Evolutionary conservation across 75 land plant genomes (phyloP).

Genomic region (Larix kaempferi): DNA sequence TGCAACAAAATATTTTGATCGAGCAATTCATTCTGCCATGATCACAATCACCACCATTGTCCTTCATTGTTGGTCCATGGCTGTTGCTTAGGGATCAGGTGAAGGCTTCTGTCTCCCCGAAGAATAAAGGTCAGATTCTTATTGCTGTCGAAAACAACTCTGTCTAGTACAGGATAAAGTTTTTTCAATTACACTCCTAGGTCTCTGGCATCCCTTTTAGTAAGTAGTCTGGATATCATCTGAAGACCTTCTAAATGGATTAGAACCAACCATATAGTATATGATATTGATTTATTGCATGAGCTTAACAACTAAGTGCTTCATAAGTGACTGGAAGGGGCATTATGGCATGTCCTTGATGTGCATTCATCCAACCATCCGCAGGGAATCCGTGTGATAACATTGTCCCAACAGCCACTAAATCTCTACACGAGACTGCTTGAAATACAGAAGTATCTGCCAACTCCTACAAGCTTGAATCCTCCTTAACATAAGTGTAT

Average conservation of each 20-base stretch:
- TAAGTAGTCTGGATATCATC: background rate
- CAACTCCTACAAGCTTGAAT: background rate
- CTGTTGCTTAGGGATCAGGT: background rate
- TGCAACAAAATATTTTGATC: background rate
- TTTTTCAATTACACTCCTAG: background rate
- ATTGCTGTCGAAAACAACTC: background rate
- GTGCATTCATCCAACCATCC: slow-evolving; percentile 5
- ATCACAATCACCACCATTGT: background rate
- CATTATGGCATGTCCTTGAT: slow-evolving; percentile 19
- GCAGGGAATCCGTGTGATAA: slow-evolving; percentile 27
- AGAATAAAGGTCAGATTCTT: background rate
- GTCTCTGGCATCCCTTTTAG: background rate
- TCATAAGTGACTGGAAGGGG: slow-evolving; percentile 11
- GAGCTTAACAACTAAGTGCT: slow-evolving; percentile 10
- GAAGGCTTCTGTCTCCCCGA: background rate
- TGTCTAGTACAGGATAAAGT: background rate
- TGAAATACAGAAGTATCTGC: slow-evolving; percentile 24
- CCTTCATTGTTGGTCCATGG: background rate
- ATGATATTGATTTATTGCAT: background rate
- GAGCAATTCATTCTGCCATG: background rate
- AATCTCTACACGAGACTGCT: slow-evolving; percentile 65
- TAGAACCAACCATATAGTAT: background rate
- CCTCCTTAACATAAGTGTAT: background rate
- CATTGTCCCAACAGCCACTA: slow-evolving; percentile 57
- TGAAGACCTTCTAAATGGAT: background rate